Evolutionary conservation across 1,284 basidiomycete species (phyloP), one percentile per base, ranked within the genome.

Genomic region (Kalmanozyma brasiliensis): DNA sequence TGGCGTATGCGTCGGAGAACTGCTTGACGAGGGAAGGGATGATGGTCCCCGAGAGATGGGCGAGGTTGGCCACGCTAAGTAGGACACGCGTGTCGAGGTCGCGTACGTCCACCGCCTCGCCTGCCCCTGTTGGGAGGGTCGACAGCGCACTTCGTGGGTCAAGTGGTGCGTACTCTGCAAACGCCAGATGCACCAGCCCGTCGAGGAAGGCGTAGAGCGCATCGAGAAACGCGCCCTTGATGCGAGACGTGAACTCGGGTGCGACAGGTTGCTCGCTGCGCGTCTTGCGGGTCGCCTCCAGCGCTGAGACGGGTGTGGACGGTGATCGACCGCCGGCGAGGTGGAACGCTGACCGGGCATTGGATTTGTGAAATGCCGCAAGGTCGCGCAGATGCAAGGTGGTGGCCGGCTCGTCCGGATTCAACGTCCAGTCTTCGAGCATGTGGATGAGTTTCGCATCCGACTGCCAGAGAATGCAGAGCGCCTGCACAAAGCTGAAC

Each of bases 31-130:
- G 89, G 59, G 85, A 87, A 0, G 93, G 93, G 24, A 98, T 87
- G 32, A 91, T 83, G 0, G 85, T 84, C 46, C 86, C 85, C 51
- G 88, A 88, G 20, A 98, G 86, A 73, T 93, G 87, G 7, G 87
- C 87, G 66, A 98, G 88, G 81, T 98, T 97, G 10, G 93, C 93
- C 19, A 98, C 87, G 35, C 95, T 92, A 34, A 98, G 85, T 20
- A 99, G 85, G 44, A 96, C 86, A 40, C 95, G 89, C 17, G 88
- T 91, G 79, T 97, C 92, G 10, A 82, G 69, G 43, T 82, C 80
- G 16, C 75, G 46, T 2, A 83, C 73, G 47, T 83, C 79, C 35
- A 82, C 72, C n/a, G n/a, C n/a, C n/a, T n/a, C n/a, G n/a, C n/a
- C n/a, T n/a, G n/a, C n/a, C n/a, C n/a, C n/a, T n/a, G n/a, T n/a